Evolutionary conservation across 192 early-diverging fungal species (phyloP).

Genomic region (Coemansia sp.): DNA sequence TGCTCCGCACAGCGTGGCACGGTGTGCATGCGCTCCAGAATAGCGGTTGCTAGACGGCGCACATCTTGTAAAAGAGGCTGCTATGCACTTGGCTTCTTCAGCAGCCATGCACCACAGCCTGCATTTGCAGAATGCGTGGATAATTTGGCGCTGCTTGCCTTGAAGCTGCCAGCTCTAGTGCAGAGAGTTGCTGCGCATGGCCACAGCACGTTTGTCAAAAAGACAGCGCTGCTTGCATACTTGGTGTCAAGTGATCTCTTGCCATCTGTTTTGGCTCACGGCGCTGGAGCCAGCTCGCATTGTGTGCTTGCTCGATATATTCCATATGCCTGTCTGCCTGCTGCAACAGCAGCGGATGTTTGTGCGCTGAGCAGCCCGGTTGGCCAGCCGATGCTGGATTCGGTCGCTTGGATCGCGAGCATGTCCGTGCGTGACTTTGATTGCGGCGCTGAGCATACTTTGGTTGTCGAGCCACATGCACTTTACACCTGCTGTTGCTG

Average conservation of each 20-base stretch:
- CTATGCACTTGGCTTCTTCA: not conserved
- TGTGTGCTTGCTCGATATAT: not conserved
- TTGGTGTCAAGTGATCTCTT: conserved; percentile 4
- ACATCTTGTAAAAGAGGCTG: not conserved
- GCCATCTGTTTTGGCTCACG: not conserved
- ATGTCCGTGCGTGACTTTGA: not conserved
- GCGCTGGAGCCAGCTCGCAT: not conserved
- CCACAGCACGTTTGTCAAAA: conserved; percentile 7
- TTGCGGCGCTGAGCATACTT: not conserved
- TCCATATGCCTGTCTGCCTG: not conserved
- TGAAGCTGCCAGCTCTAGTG: conserved; percentile 3
- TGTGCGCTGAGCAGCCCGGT: not conserved
- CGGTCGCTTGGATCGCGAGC: not conserved
- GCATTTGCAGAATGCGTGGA: conserved; percentile 14
- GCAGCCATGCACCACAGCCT: conserved; percentile 7
- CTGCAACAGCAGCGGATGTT: not conserved
- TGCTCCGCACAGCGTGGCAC: conserved; percentile 5
- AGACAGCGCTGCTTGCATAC: not conserved
- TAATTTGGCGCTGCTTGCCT: conserved; percentile 9
- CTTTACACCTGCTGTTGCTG: not conserved
- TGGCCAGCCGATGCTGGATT: not conserved
- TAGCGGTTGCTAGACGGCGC: not conserved
- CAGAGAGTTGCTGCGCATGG: conserved; percentile 2
- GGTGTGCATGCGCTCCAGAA: conserved; percentile 9
- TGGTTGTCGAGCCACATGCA: not conserved